Evolutionary conservation across 352 stramenopile species (phyloP).

Genomic region (Globisporangium takayamanum): DNA sequence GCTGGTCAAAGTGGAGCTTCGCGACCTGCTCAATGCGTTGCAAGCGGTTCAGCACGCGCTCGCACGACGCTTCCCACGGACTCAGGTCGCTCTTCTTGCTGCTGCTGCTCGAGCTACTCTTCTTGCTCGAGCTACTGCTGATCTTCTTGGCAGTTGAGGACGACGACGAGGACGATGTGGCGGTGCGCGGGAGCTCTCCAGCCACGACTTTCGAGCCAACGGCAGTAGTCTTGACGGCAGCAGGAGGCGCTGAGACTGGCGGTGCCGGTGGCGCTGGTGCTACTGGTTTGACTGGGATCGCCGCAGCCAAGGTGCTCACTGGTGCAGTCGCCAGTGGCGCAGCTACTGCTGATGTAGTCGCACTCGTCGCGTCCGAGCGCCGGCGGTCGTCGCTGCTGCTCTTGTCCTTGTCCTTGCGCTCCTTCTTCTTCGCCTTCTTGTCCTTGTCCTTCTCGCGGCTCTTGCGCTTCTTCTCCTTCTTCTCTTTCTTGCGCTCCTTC

Average conservation of each 20-base stretch:
- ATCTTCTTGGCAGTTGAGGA: slow-evolving; percentile 25
- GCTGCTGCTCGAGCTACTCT: slow-evolving; percentile 55
- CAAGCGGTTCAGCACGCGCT: slow-evolving; percentile 65
- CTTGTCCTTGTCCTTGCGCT: slow-evolving; percentile 22
- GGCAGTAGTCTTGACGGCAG: neutral
- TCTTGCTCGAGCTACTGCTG: slow-evolving; percentile 59
- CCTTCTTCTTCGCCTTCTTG: slow-evolving; percentile 26
- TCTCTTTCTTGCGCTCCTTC: slow-evolving; percentile 69
- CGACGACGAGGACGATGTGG: slow-evolving; percentile 12
- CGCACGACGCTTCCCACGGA: slow-evolving; percentile 59
- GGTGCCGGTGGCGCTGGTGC: neutral
- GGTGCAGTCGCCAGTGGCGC: neutral
- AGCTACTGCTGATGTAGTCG: neutral
- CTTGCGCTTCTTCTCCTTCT: slow-evolving; percentile 51
- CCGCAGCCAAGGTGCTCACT: neutral
- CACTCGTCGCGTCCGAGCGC: neutral
- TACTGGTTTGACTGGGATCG: neutral
- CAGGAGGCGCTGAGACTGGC: neutral
- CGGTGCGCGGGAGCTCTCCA: slow-evolving; percentile 14
- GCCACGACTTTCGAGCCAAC: slow-evolving; percentile 32
- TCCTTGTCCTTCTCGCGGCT: slow-evolving; percentile 47
- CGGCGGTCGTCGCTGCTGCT: slow-evolving; percentile 4
- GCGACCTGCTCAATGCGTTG: slow-evolving; percentile 72
- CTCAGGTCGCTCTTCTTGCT: slow-evolving; percentile 75
- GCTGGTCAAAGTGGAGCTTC: slow-evolving; percentile 78